A percentile compares a stretch with the other conserved stretches of the same genome.
Conservation (phyloP, 2,329 filamentous ascomycete species). For the Plectosphaerella sp. region DNA sequence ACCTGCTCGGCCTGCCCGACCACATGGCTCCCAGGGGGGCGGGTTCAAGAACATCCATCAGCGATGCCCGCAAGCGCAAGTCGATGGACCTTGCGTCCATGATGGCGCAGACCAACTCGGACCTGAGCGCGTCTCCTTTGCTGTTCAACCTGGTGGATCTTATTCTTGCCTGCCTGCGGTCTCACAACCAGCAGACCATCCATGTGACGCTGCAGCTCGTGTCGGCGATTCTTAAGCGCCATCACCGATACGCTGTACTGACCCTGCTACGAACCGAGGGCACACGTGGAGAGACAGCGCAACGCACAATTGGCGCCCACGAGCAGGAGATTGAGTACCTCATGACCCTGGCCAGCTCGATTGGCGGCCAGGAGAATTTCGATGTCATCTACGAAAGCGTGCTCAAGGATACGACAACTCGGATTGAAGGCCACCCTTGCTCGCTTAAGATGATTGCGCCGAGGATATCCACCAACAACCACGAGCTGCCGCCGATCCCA, state of each 20-base stretch:
- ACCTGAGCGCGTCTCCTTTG: slow-evolving; percentile 70
- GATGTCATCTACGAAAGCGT: slow-evolving; percentile 70
- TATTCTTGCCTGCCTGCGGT: slow-evolving; percentile 78
- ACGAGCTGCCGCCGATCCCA: slow-evolving; percentile 50
- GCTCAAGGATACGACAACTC: slow-evolving; percentile 64
- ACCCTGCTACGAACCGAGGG: slow-evolving; percentile 68
- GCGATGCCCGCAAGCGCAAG: slow-evolving; percentile 74
- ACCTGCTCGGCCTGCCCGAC: slow-evolving; percentile 79
- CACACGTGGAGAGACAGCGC: slow-evolving; percentile 46
- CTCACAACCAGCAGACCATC: slow-evolving; percentile 82
- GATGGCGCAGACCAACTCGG: slow-evolving; percentile 64
- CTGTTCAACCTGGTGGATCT: slow-evolving; percentile 93
- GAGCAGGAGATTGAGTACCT: slow-evolving; percentile 71
- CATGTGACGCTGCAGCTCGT: slow-evolving; percentile 84
- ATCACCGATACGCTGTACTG: slow-evolving; percentile 80
- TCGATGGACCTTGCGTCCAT: slow-evolving; percentile 83
- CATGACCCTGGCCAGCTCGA: slow-evolving; percentile 60
- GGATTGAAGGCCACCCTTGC: slow-evolving; percentile 70
- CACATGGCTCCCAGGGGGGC: slow-evolving; percentile 29
- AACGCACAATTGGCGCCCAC: slow-evolving; percentile 68
- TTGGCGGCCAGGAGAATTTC: slow-evolving; percentile 66
- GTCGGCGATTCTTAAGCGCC: slow-evolving; percentile 78
- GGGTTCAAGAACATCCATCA: slow-evolving; percentile 47
- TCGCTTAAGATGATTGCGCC: slow-evolving; percentile 65
- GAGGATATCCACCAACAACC: slow-evolving; percentile 50